Conservation (phyloP, 305 asterid genomes). For the Rubia occidens region DNA sequence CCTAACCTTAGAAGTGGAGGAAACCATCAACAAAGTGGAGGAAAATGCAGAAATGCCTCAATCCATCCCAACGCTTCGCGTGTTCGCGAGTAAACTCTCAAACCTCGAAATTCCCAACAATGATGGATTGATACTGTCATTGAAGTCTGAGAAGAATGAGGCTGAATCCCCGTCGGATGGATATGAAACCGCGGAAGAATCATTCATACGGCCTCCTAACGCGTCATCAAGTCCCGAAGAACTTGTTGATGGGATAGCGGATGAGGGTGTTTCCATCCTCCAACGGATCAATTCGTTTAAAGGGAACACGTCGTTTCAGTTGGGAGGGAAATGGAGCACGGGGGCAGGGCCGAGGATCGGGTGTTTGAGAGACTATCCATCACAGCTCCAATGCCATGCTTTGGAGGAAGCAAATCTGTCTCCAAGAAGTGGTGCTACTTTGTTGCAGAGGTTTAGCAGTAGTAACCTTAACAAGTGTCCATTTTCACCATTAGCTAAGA, state of each 20-base stretch:
- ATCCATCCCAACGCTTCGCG: constrained; percentile 16
- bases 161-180: constrained; percentile 32
- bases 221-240: constrained; percentile 6
- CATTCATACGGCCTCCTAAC: background rate
- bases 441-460: constrained; percentile 23
- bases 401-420: constrained; percentile 31
- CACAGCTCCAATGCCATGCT: constrained; percentile 38
- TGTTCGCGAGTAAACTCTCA: constrained; percentile 26
- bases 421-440: constrained; percentile 16
- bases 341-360: constrained; percentile 59
- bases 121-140: constrained; percentile 27
- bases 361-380: constrained; percentile 42
- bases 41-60: constrained; percentile 20
- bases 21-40: constrained; percentile 18
- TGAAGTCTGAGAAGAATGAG: constrained; percentile 24
- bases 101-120: constrained; percentile 51
- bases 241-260: constrained; percentile 7
- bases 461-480: constrained; percentile 26
- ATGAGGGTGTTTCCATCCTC: constrained; percentile 17
- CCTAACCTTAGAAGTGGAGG: constrained; percentile 28
- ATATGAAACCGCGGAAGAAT: constrained; percentile 29
- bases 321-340: constrained; percentile 44
- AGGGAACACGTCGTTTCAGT: constrained; percentile 32
- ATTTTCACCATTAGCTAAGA: constrained; percentile 23
- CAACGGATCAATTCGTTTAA: constrained; percentile 33